A percentile compares a stretch with the other conserved stretches of the same genome.
Conservation (phyloP, 352 stramenopile genomes). For the Saprolegnia parasitica region DNA sequence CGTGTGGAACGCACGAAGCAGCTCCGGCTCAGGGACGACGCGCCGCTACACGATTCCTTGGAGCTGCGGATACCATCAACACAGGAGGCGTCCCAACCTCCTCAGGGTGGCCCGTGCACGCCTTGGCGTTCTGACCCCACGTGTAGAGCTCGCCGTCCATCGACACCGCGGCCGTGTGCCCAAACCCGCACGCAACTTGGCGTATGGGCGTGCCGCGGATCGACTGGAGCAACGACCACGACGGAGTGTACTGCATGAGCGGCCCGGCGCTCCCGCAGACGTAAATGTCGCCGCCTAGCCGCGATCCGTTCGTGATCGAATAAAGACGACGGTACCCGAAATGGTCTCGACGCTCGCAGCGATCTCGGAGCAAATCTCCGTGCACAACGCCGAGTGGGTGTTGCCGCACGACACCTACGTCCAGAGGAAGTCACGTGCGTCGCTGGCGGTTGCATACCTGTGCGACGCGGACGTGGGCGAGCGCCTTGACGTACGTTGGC, state of each 20-base stretch:
- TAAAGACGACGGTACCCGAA: slow-evolving; percentile 26
- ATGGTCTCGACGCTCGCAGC: slow-evolving; percentile 46
- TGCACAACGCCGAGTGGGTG: slow-evolving; percentile 77
- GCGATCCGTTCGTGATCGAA: slow-evolving; percentile 31
- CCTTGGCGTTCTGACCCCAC: slow-evolving; percentile 87
- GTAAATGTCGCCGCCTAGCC: slow-evolving; percentile 81
- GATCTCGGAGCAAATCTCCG: slow-evolving; percentile 57
- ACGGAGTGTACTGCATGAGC: slow-evolving; percentile 63
- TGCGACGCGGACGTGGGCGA: slow-evolving; percentile 67
- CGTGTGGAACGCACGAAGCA: slow-evolving; percentile 77
- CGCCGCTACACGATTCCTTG: slow-evolving; percentile 31
- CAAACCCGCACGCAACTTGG: slow-evolving; percentile 82
- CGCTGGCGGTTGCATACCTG: background rate
- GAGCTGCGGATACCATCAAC: background rate
- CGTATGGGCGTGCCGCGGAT: slow-evolving; percentile 49
- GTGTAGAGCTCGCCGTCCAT: slow-evolving; percentile 88
- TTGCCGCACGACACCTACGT: slow-evolving; percentile 65
- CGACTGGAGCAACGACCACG: slow-evolving; percentile 66
- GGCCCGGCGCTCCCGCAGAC: slow-evolving; percentile 79
- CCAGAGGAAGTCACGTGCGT: background rate
- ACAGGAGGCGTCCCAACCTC: slow-evolving; percentile 30
- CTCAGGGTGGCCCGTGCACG: slow-evolving; percentile 81
- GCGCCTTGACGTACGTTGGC: slow-evolving; percentile 77
- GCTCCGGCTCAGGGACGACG: slow-evolving; percentile 72
- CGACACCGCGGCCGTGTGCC: slow-evolving; percentile 87